A percentile compares a stretch with the other conserved stretches of the same genome.
Evolutionary conservation across 441 rosid genomes (phyloP).

Genomic region (Eutrema salsugineum): DNA sequence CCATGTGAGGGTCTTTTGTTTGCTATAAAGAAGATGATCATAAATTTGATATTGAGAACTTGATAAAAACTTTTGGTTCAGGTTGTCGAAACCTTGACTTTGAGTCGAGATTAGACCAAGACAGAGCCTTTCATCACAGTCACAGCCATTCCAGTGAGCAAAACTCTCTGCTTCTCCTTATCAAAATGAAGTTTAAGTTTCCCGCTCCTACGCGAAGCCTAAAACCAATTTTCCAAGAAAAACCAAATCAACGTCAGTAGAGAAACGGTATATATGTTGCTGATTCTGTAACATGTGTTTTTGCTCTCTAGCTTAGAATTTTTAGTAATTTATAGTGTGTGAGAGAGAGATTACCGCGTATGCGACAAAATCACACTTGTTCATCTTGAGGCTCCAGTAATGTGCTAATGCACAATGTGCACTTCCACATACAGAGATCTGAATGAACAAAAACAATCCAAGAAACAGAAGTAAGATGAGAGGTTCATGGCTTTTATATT

Average conservation of each 20-base stretch:
- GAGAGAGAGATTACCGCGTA: conserved; percentile 33
- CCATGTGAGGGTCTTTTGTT: neutral
- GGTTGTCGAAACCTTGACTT: too few relatives aligned
- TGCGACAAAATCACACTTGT: conserved; percentile 47
- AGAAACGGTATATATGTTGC: neutral
- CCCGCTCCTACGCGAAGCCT: neutral
- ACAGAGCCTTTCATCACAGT: conserved; percentile 65
- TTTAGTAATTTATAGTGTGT: neutral
- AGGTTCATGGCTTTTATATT: neutral
- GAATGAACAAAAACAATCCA: neutral
- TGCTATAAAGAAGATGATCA: neutral
- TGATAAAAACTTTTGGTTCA: neutral
- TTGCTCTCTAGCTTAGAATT: neutral
- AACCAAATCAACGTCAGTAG: neutral
- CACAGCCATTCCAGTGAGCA: conserved; percentile 58
- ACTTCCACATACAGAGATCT: conserved; percentile 66
- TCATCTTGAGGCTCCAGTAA: conserved; percentile 57
- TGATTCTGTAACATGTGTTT: neutral
- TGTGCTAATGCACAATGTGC: conserved; percentile 59
- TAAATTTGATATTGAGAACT: neutral
- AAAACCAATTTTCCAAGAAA: neutral
- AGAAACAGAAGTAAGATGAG: neutral
- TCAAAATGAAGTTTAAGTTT: conserved; percentile 12
- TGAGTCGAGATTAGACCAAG: conserved; percentile 27
- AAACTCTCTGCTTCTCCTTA: conserved; percentile 43